Base-by-base conservation (phyloP, 805 yeast genomes). In the Yarrowia alimentaria region DNA sequence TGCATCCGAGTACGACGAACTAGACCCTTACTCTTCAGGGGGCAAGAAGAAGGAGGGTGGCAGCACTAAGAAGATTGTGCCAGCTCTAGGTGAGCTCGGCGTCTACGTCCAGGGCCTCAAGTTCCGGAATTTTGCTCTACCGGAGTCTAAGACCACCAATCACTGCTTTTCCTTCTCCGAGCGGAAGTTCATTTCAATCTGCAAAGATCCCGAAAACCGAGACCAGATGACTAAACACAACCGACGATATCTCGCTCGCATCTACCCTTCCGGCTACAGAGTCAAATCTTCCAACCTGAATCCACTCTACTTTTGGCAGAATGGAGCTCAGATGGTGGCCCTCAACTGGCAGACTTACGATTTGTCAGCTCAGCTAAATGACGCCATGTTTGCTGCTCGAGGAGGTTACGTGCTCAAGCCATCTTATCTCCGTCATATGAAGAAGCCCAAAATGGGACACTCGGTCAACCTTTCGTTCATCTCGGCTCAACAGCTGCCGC, bases 301-400 rank as follows among this genome's bases (percentile, higher is more conserved):
- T 34, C 98, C 99, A 0, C 66, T 86, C 1, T 64, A 66, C 0
- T 88, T 79, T 61, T 93, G 99, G 99, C 73, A 73, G 43, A 70
- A 76, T 38, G 99, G 99, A 0, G 83, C 77, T 9, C 99, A 93
- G 62, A 79, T 93, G 88, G 98, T 86, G 4, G 98, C 99, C 0
- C 82, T 96, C 0, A 93, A 91, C 62, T 91, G 97, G 97, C 99
- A 91, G 65, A 83, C 93, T 0, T 83, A 79, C 62, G 99, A 93
- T 61, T 53, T 80, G 13, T 96, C 97, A 0, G 91, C 90, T 62
- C 96, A 89, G 61, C 60, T 93, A 9, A 90, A 89, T 63, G 85
- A 85, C 55, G 86, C 96, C 3, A 68, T 89, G 76, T 88, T 91
- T 64, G 78, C 78, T 45, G 65, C 75, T 12, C 75, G 71, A 35